Evolutionary conservation across 192 early-diverging fungal genomes (phyloP).

Genomic region (Neocallimastix lanati): DNA sequence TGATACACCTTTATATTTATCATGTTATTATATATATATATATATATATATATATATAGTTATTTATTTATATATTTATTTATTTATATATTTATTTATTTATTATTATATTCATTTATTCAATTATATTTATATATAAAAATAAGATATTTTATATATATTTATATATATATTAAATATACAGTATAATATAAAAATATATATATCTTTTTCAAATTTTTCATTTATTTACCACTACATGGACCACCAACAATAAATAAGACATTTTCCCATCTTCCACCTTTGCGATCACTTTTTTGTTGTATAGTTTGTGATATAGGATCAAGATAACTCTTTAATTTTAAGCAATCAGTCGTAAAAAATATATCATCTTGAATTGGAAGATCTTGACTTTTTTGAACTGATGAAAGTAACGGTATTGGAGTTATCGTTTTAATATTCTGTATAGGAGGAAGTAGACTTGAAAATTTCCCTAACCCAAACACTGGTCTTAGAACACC

Average conservation of each 20-base stretch:
- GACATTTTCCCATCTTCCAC: not conserved
- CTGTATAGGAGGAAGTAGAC: not conserved
- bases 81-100: no score
- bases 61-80: no score
- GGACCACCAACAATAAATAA: not conserved
- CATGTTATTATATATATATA: not conserved
- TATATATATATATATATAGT: no score
- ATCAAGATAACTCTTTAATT: not conserved
- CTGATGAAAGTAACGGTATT: not conserved
- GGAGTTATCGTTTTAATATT: not conserved
- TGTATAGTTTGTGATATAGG: not conserved
- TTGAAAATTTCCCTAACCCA: not conserved
- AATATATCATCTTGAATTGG: not conserved
- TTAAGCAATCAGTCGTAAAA: not conserved
- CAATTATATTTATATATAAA: no score
- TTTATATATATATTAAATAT: no score
- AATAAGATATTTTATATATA: no score
- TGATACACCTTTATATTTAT: not conserved
- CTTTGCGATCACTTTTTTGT: not conserved
- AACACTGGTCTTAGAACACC: not conserved
- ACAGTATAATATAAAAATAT: no score
- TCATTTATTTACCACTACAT: not conserved
- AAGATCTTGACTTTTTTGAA: not conserved
- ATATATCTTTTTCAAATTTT: no score
- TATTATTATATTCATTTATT: no score